Base-by-base conservation (phyloP, 2,329 filamentous ascomycete genomes). In the Fusarium coffeatum region DNA sequence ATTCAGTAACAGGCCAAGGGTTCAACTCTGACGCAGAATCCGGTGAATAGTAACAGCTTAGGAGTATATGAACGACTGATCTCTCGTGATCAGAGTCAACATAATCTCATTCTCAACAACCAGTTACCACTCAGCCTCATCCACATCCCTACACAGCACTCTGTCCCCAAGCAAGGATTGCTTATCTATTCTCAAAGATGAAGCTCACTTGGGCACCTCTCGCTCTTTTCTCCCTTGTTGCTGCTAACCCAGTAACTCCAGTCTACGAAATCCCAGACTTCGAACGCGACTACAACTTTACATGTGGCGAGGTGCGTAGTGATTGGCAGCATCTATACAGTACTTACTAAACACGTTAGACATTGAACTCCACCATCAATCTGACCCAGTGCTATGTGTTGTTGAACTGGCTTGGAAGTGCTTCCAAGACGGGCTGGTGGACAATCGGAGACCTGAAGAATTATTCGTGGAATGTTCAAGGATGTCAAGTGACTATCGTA, bases 251-350 rank as follows among this genome's bases (percentile, higher is more conserved):
- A 5, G 15, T 42, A 8, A 20, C 34, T 16, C 45, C 22, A 5
- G 23, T 28, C 9, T 22, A 55, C 27, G 6, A n/a, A 20, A 32
- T 16, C 12, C n/a, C 48, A 5, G 57, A 59, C 25, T 32, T 45
- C 42, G 27, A 34, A 6, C 5, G 22, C 51, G 45, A 27, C 11
- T 69, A 63, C 11, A 32, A 41, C 18, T 70, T 41, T 42, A 37
- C 58, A 23, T 69, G 67, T 12, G 49, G 56, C 25, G 41, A 42
- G 34, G 48, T 67, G 47, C 12, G 28, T 23, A 15, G 10, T 10
- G 6, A n/a, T 2, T 22, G 25, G 12, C 8, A 30, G 3, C 11
- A 1, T 9, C 16, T 45, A 7, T 20, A 16, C 16, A 16, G 11
- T 23, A 18, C 53, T 18, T 9, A 28, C 20, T 32, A 20, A 40